Percentiles rank a stretch among this genome's conserved stretches.
Evolutionary conservation across 257 asterid species (phyloP).

Genomic region (Solanum sparsipilum): DNA sequence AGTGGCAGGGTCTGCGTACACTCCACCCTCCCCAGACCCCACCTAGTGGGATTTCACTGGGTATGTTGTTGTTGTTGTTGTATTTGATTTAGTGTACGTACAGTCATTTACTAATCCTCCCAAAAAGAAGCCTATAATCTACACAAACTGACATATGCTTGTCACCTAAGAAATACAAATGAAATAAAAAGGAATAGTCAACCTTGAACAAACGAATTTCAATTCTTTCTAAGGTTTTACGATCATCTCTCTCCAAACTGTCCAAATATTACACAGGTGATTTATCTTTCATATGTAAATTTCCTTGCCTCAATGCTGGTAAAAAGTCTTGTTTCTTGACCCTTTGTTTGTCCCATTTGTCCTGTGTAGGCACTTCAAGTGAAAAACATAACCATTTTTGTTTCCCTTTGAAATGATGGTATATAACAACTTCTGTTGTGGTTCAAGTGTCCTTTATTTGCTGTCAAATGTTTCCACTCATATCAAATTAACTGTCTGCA

Average conservation of each 20-base stretch:
- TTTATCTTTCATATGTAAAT: background rate
- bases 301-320: background rate
- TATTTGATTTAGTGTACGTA: no score
- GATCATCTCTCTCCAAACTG: background rate
- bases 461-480: no score
- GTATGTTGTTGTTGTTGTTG: no score
- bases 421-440: no score
- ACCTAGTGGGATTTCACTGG: no score
- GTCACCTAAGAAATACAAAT: background rate
- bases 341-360: background rate
- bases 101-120: no score
- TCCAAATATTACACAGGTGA: background rate
- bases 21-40: no score
- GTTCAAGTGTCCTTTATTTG: no score
- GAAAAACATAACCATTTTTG: background rate
- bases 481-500: no score
- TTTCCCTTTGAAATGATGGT: no score
- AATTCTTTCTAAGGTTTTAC: background rate
- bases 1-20: no score
- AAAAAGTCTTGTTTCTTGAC: background rate
- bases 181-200: background rate
- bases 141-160: background rate
- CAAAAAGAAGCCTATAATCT: background rate
- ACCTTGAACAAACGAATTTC: background rate
- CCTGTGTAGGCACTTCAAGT: background rate